These are phyloP conservation scores for Monosporascus sp. DNA, from an alignment of 2,329 filamentous ascomycete genomes.

Conservation along the genomic window DNA sequence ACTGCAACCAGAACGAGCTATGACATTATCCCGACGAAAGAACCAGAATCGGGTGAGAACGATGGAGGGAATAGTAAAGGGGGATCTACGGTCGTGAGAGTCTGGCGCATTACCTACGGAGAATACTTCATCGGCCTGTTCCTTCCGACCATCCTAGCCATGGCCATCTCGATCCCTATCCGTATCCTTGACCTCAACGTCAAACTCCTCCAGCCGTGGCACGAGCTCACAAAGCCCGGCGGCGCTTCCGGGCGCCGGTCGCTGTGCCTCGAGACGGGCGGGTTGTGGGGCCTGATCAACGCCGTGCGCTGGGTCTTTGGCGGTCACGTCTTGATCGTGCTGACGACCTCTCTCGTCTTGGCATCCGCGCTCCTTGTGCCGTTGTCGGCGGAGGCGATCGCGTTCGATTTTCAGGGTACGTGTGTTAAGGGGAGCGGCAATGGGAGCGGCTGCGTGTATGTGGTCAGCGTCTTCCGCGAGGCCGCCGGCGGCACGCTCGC, in stretches of 20 bases:
- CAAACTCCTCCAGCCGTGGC: conserved; percentile 31
- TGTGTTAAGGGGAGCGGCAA: conserved; percentile 14
- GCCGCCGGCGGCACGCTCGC: conserved; percentile 17
- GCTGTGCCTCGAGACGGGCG: conserved; percentile 19
- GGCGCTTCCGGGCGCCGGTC: conserved; percentile 28
- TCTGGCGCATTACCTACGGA: conserved; percentile 2
- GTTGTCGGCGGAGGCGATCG: conserved; percentile 23
- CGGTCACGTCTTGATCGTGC: conserved; percentile 20
- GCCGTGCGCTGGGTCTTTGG: conserved; percentile 15
- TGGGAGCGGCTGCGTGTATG: conserved; percentile 24
- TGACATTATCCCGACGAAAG: conserved; percentile 1
- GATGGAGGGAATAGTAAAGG: too few species aligned
- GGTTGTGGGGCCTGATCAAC: conserved; percentile 14
- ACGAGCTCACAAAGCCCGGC: conserved; percentile 25
- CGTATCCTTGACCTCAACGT: conserved; percentile 34
- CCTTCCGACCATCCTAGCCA: conserved; percentile 34
- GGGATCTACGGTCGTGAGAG: not conserved
- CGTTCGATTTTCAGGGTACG: conserved; percentile 22
- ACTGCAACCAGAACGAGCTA: conserved; percentile 15
- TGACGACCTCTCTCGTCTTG: conserved; percentile 21
- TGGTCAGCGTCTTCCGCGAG: conserved; percentile 19
- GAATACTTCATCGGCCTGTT: conserved; percentile 29
- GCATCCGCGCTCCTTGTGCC: conserved; percentile 23
- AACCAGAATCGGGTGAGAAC: too few species aligned
- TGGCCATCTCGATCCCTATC: conserved; percentile 33